phyloP scores from a whole-genome alignment of 768 basidiomycete species.

The Peribolospora kevripleyi region DNA sequence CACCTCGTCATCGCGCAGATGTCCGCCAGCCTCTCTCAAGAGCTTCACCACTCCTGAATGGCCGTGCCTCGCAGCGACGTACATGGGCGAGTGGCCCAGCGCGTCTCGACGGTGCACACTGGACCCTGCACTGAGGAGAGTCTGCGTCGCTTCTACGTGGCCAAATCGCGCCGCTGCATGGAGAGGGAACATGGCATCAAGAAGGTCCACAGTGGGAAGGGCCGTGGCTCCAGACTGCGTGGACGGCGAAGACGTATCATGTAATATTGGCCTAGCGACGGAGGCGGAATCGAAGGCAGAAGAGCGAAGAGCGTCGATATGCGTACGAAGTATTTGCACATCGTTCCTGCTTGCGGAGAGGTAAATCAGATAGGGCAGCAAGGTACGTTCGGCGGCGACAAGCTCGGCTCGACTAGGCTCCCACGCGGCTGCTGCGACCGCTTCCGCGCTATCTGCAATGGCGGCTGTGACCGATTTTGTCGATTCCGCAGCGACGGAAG shows the following conservation, averaged over 20 bases:
- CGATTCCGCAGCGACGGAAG: not conserved
- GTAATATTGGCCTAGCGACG: not conserved
- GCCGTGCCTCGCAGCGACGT: conserved; percentile 8
- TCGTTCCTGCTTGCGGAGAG: conserved; percentile 8
- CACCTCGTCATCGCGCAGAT: conserved; percentile 11
- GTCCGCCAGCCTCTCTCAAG: conserved; percentile 13
- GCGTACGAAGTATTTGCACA: not conserved
- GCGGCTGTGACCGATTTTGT: not conserved
- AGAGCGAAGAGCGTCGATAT: not conserved
- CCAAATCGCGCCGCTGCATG: not conserved
- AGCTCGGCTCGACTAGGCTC: conserved; percentile 6
- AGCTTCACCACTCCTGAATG: conserved; percentile 7
- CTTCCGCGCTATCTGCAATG: conserved; percentile 1
- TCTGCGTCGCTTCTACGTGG: not conserved
- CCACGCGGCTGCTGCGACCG: conserved; percentile 6
- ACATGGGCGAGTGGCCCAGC: conserved; percentile 13
- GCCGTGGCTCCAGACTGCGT: conserved; percentile 5
- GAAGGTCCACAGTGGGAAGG: not conserved
- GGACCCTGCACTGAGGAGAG: conserved; percentile 11
- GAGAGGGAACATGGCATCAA: not conserved
- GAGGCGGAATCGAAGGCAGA: not conserved
- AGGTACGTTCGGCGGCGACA: conserved; percentile 4
- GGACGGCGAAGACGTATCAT: not conserved
- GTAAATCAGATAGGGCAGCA: conserved; percentile 10
- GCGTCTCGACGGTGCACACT: conserved; percentile 17